Evolutionary conservation across 257 asterid genomes (phyloP), one percentile per base, ranked within the genome.

Genomic region (Solanum gracilifrons): DNA sequence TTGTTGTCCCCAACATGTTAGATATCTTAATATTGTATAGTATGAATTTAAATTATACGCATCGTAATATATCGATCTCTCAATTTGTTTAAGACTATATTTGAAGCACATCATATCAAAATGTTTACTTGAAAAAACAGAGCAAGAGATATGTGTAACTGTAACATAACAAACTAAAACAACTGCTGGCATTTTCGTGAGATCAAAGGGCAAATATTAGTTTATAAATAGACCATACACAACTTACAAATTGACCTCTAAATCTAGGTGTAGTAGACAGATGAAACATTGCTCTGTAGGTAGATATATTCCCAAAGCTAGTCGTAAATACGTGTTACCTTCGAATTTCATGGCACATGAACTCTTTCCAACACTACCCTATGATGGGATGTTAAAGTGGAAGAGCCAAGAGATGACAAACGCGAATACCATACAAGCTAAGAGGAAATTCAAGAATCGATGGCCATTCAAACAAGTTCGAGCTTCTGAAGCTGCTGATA

Each of bases 331-430:
- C 20, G 69, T 29, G 85, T 46, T 48, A 29, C 69, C 41, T 82
- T 82, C 7, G 20, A 48, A 16, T 82, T 80, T 82, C 85, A 48
- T 80, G 85, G 29, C 41, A 29, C 41, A 5, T 46, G 69, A 48
- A 31, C 29, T 29, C 20, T 82, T 20, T 82, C 64, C 43, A 29
- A 48, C 9, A 29, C 43, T 36, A 85, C 64, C 90, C 90, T 91
- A 95, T 0, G 98, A 93, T 10, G 95, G 98, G 73, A 94, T 94
- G 91, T 93, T 96, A 83, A 96, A 96, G 89, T 92, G 98, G 91
- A 96, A 96, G 82, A 96, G 97, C 98, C 98, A 96, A 32, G 98
- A 95, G 88, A 96, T 94, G 90, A 96, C 96, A 48, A 96, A 96
- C 9, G 98, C 98, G 85, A 96, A 96, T 11, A 95, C 98, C 98